phyloP scores from a whole-genome alignment of 2,329 filamentous ascomycete genomes.

The Chaetomium sp. region DNA sequence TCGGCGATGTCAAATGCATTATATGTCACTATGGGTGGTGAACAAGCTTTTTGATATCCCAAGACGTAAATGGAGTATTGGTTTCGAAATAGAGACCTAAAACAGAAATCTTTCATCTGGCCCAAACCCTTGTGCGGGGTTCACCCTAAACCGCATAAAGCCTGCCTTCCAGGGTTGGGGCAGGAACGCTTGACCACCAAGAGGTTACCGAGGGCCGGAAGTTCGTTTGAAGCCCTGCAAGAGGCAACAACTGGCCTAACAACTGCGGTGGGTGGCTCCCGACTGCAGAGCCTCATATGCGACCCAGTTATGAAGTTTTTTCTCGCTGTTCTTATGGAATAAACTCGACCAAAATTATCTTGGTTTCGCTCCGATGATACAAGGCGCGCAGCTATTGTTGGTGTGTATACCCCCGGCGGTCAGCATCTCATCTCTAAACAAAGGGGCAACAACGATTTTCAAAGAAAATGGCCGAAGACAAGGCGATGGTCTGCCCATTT shows the following conservation, averaged over 20 bases:
- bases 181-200: background rate
- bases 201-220: no score
- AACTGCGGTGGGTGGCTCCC: no score
- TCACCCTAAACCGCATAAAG: slow-evolving; percentile 6
- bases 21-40: no score
- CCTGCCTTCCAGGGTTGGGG: background rate
- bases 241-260: background rate
- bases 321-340: no score
- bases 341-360: no score
- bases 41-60: no score
- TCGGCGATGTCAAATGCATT: no score
- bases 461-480: slow-evolving; percentile 10
- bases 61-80: no score
- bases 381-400: background rate
- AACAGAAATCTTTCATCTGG: slow-evolving; percentile 7
- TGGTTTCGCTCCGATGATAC: no score
- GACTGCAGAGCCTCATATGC: no score
- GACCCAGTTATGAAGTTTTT: no score
- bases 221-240: background rate
- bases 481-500: slow-evolving; percentile 29
- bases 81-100: background rate
- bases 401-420: background rate
- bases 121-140: slow-evolving; percentile 15
- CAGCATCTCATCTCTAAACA: background rate
- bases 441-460: background rate